Evolutionary conservation across 2,329 filamentous ascomycete genomes (phyloP), one percentile per base, ranked within the genome.

Genomic region (Talaromyces sp.): DNA sequence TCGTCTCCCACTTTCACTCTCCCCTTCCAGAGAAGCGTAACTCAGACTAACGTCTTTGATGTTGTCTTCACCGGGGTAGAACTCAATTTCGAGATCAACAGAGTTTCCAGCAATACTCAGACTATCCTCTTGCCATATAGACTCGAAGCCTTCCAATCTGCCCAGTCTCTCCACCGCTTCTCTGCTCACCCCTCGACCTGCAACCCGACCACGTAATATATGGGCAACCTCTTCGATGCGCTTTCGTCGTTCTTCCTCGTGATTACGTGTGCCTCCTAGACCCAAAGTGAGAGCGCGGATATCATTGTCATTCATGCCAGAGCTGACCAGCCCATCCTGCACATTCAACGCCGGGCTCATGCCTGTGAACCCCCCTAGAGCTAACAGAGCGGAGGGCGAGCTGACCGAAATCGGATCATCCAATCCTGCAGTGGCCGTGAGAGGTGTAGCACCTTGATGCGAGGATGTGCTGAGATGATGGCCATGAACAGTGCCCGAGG

Each of bases 1-100:
- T 40, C 77, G 72, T 44, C 73, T 69, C 61, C 77, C 75, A 23
- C 75, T 76, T 46, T 79, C 78, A 2, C 57, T 58, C 8, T 71
- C 70, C 6, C 72, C 72, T 57, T 78, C 74, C 2, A 73, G 73
- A 9, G 76, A 77, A 35, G 75, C 77, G 66, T 80, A 79, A 58
- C 73, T 76, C 63, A 81, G 66, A 61, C 71, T 78, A 56, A 80
- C 77, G 60, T 79, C 73, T 61, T 75, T 77, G 39, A 80, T 78
- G 6, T 69, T 70, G 61, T 81, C 76, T 55, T 74, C 67, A 5
- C 69, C 70, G 1, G 72, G 69, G 54, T 79, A 71, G 57, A 81
- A 81, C 48, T 77, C 76, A 55, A 80, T 77, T 63, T 81, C 79
- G 16, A 81, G 69, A 59, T 80, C 79, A 35, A 81, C 78, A 60